Evolutionary conservation across 352 stramenopile species (phyloP), one percentile per base, ranked within the genome.

Genomic region (Phytophthora meadii): DNA sequence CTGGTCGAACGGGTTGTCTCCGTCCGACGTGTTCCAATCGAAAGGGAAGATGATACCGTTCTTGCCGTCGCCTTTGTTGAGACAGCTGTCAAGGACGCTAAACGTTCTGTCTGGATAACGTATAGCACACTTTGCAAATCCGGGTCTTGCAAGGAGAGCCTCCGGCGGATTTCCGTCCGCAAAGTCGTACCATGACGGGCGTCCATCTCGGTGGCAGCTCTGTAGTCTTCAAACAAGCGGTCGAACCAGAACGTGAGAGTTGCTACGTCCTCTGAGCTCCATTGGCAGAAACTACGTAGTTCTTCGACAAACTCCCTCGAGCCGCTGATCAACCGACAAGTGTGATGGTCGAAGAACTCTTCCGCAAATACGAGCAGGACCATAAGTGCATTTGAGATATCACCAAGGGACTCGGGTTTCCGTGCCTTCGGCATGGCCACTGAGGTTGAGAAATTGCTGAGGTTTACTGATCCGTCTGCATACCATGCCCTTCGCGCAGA

Each of bases 311-410:
- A 48, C 24, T 42, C 44, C 9, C 32, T 39, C 0, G 57, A 37
- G 27, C 17, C 1, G 12, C 55, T 50, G 5, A 62, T 8, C 1
- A 62, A 22, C 3, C 54, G 32, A 19, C 54, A 54, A 0, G 30
- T 54, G 15, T 45, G 14, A 4, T 54, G 17, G 4, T 68, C 46
- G 15, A 68, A 63, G 14, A 57, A 57, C 12, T 46, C 34, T 52
- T 68, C 51, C 1, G 46, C 37, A 32, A 58, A 68, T 1, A 68
- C 37, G 9, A 47, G 51, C 1, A 63, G 46, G 0, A 63, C 61
- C 3, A 17, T 58, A 6, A 68, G 46, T 4, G 52, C 45, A 14
- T 58, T 68, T 6, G 61, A 54, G 0, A 63, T 4, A n/a, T 63
- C 61, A 5, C 61, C 46, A 2, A 63, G 25, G 0, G 45, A 54